Percentiles rank a stretch among this genome's conserved stretches.
These are phyloP conservation scores for Syzygium oleosum DNA, from an alignment of 345 rosid genomes.

Conservation along the genomic window DNA sequence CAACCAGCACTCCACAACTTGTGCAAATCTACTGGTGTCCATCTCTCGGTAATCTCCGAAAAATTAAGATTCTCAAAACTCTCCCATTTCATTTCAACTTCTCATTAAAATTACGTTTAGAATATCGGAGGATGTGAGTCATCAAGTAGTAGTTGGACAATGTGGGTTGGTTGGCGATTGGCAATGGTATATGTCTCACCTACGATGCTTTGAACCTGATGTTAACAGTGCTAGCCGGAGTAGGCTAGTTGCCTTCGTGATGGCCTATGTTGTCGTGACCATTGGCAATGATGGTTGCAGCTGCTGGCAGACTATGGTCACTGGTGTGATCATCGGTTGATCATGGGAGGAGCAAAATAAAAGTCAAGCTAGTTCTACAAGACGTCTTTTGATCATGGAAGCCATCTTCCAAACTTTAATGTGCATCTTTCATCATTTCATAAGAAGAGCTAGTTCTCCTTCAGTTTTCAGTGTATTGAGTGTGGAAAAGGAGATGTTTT, in stretches of 20 bases:
- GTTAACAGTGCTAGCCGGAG: not conserved
- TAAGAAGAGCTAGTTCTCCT: not conserved
- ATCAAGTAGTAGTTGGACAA: not conserved
- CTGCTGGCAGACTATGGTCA: not conserved
- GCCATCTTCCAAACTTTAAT: not conserved
- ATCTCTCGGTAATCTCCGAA: constrained; percentile 22
- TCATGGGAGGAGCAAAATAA: not conserved
- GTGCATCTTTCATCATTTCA: not conserved
- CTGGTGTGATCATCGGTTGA: not conserved
- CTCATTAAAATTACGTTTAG: not conserved
- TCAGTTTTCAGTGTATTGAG: not conserved
- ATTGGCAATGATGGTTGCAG: not conserved
- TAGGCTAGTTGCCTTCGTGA: not conserved
- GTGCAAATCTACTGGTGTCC: constrained; percentile 47
- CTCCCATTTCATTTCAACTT: not conserved
- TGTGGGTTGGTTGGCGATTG: not conserved
- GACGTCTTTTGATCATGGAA: not conserved
- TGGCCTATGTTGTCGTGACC: not conserved
- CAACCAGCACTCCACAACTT: constrained; percentile 40
- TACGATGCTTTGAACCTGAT: not conserved
- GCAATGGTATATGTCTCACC: not conserved
- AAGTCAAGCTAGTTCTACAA: not conserved
- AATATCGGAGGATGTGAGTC: not conserved
- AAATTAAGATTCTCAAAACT: not conserved
- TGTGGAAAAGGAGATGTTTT: not conserved